Conservation (phyloP, 352 stramenopile genomes). For the Aphanomyces astaci region DNA sequence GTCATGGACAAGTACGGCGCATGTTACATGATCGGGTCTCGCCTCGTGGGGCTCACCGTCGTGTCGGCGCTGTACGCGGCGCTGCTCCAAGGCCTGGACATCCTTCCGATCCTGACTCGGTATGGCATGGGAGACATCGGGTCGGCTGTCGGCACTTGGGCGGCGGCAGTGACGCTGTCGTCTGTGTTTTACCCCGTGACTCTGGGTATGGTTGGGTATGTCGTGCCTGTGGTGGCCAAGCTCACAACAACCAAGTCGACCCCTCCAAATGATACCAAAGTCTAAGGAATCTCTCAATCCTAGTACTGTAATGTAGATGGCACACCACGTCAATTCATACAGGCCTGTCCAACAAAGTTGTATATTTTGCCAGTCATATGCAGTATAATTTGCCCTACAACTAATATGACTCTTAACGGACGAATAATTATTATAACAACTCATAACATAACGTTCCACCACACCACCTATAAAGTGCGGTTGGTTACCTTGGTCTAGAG, state of each 20-base stretch:
- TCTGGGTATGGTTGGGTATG: conserved; percentile 61
- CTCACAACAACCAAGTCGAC: neutral
- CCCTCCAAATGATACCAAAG: neutral
- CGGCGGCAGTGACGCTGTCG: conserved; percentile 66
- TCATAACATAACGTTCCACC: no score
- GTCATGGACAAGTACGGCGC: conserved; percentile 83
- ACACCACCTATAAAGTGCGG: no score
- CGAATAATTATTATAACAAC: no score
- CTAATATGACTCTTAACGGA: no score
- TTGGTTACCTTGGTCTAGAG: no score
- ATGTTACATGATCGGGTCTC: conserved; percentile 84
- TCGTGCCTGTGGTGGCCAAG: conserved; percentile 64
- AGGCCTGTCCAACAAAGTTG: no score
- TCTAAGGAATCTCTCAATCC: no score
- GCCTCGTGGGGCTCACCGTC: conserved; percentile 64
- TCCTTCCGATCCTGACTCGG: conserved; percentile 65
- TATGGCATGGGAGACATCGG: conserved; percentile 63
- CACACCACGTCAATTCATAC: no score
- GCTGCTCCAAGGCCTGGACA: conserved; percentile 77
- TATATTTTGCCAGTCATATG: no score
- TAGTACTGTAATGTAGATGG: no score
- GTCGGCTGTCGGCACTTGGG: conserved; percentile 64
- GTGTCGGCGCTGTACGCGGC: conserved; percentile 62
- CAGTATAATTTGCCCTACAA: no score
- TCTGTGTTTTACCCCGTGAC: conserved; percentile 76